Evolutionary conservation across 208 protist species (phyloP).

Genomic region (Crithidia bombi): DNA sequence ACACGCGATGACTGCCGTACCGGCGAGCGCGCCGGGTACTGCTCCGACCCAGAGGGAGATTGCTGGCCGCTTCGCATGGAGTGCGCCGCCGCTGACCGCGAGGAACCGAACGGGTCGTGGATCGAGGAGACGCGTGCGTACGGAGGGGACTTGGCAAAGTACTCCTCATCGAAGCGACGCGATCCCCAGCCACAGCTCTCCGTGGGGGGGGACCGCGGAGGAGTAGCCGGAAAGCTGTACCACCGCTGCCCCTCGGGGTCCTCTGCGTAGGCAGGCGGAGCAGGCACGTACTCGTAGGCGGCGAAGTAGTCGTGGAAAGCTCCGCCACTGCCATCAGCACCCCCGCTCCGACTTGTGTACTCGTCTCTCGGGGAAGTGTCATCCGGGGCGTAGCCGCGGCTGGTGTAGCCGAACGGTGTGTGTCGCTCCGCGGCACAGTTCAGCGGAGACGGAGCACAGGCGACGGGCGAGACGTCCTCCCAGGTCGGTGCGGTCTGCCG

Average conservation of each 20-base stretch:
- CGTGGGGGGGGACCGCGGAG: constrained; percentile 3
- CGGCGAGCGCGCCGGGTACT: constrained; percentile 4
- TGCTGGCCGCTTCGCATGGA: neutral
- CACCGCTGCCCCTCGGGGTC: constrained; percentile 6
- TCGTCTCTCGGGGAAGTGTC: neutral
- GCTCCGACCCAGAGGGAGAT: constrained; percentile 10
- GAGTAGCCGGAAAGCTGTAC: constrained; percentile 11
- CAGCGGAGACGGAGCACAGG: neutral
- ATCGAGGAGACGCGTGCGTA: neutral
- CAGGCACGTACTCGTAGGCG: constrained; percentile 14
- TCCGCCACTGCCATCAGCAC: neutral
- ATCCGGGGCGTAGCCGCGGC: neutral
- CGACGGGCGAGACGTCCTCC: neutral
- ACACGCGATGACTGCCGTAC: constrained; percentile 36
- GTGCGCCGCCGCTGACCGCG: neutral
- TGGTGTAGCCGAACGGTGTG: constrained; percentile 7
- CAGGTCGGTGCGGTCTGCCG: neutral
- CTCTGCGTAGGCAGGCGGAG: neutral
- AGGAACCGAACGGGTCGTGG: constrained; percentile 6
- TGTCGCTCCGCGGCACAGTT: constrained; percentile 6
- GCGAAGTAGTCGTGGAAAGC: neutral
- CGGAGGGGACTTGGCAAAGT: neutral
- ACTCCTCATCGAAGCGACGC: neutral
- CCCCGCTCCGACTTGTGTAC: constrained; percentile 9
- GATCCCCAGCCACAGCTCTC: neutral